These are phyloP conservation scores for Phytophthora megakarya DNA, from an alignment of 352 stramenopile genomes.

Conservation along the genomic window DNA sequence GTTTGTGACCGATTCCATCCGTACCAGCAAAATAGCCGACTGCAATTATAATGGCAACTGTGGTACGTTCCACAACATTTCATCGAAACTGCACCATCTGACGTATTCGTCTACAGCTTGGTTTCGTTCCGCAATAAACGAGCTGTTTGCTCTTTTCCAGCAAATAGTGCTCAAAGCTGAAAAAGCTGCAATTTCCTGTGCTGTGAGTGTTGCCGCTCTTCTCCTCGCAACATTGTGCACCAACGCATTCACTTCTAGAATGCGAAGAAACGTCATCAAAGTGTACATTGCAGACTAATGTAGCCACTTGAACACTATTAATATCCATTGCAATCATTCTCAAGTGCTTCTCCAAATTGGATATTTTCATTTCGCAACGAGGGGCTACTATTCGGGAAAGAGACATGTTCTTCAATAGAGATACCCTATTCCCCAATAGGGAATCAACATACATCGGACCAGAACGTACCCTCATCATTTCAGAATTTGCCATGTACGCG, in stretches of 20 bases:
- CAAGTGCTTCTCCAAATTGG: too few species aligned
- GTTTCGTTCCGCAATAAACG: slow-evolving; percentile 50
- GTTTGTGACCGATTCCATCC: slow-evolving; percentile 60
- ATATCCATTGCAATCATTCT: slow-evolving; percentile 16
- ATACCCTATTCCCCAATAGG: slow-evolving; percentile 7
- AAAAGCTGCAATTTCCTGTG: slow-evolving; percentile 38
- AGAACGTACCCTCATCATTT: slow-evolving; percentile 19
- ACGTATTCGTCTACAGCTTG: slow-evolving; percentile 43
- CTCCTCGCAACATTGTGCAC: slow-evolving; percentile 44
- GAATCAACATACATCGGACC: neutral
- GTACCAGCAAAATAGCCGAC: slow-evolving; percentile 58
- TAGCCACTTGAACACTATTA: slow-evolving; percentile 6
- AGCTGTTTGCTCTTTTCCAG: slow-evolving; percentile 54
- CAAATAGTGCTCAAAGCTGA: slow-evolving; percentile 46
- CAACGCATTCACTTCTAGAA: slow-evolving; percentile 48
- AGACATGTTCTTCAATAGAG: too few species aligned
- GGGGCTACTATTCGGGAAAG: neutral
- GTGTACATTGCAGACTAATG: slow-evolving; percentile 42
- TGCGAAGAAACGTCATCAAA: slow-evolving; percentile 61
- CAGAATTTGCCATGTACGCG: slow-evolving; percentile 29
- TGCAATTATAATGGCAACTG: slow-evolving; percentile 65
- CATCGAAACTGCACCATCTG: slow-evolving; percentile 21
- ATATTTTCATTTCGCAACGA: too few species aligned
- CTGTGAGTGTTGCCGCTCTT: slow-evolving; percentile 27
- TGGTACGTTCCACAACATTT: slow-evolving; percentile 32